Base-by-base conservation (phyloP, 2,329 filamentous ascomycete genomes). In the Pyrenophora graminea region DNA sequence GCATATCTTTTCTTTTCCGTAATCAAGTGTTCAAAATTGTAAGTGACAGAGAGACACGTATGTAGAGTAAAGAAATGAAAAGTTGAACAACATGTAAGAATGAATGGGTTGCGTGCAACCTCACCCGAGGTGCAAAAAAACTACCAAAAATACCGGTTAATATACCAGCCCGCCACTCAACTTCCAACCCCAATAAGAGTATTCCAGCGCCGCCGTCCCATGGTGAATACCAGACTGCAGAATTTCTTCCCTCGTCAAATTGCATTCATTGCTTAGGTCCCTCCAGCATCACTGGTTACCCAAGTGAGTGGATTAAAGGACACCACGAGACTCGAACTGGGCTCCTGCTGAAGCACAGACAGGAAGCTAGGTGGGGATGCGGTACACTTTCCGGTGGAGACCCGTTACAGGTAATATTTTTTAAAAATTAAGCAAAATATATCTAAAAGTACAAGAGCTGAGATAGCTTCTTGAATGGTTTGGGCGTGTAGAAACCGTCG, bases 261-360 rank as follows among this genome's bases (percentile, higher is more conserved):
- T 70, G 69, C 63, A 65, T 69, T 72, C 72, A 74, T 74, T 73
- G 72, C 72, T 74, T 72, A 74, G 62, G 69, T 64, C 62, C 71
- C 59, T 64, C 70, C 71, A 73, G 71, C 71, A 72, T 74, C 72
- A 61, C 61, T 58, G 60, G 71, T 73, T 74, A 74, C 72, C 72
- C 61, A 54, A 59, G 59, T 62, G 72, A 73, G 72, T 74, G 69
- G 9, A 55, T 51, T 44, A 67, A 64, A 63, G 69, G 58, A 67
- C 70, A 71, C 71, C 70, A 72, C 62, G 63, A 64, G 70, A 72
- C 69, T 74, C 72, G 72, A 74, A 74, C 71, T 69, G 71, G 72
- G 71, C 72, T 72, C 71, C 68, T 68, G 63, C 59, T 58, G 62
- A 61, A 62, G 67, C 62, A 43, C 45, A 36, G 49, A 57, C 58